phyloP scores from a whole-genome alignment of 768 basidiomycete species.

The Rhodosporidiobolus odoratus region DNA sequence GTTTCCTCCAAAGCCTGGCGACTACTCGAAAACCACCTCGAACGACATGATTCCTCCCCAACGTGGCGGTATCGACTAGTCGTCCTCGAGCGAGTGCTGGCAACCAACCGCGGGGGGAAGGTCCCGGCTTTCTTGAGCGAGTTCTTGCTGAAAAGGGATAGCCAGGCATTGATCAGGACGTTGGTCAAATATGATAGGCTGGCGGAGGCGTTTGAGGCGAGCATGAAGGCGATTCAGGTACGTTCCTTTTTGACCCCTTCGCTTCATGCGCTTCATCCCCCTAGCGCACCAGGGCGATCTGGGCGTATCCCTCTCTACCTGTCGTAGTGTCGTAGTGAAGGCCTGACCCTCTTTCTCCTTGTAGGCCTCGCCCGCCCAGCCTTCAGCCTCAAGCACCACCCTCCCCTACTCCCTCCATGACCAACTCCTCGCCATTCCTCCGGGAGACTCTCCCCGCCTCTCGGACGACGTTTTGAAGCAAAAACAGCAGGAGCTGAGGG shows the following conservation, averaged over 20 bases:
- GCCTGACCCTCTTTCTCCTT: slow-evolving; percentile 9
- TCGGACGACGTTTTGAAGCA: slow-evolving; percentile 22
- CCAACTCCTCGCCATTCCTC: slow-evolving; percentile 57
- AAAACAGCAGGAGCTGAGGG: slow-evolving; percentile 20
- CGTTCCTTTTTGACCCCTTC: slow-evolving; percentile 48
- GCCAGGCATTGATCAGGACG: slow-evolving; percentile 74
- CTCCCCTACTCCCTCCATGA: slow-evolving; percentile 78
- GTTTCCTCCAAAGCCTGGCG: slow-evolving; percentile 76
- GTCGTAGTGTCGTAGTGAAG: no score
- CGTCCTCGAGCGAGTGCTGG: slow-evolving; percentile 69
- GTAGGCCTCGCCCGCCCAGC: slow-evolving; percentile 48
- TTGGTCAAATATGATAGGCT: slow-evolving; percentile 74
- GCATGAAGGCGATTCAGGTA: slow-evolving; percentile 53
- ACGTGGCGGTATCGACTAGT: slow-evolving; percentile 73
- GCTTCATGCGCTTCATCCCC: no score
- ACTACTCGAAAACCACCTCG: slow-evolving; percentile 73
- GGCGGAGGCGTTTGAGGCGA: slow-evolving; percentile 59
- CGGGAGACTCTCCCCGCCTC: slow-evolving; percentile 9
- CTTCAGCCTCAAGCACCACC: slow-evolving; percentile 63
- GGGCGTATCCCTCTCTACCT: no score
- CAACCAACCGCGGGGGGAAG: slow-evolving; percentile 54
- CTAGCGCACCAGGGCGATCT: no score
- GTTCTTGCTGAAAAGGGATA: slow-evolving; percentile 59
- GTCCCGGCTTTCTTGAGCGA: slow-evolving; percentile 81
- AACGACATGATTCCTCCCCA: slow-evolving; percentile 65